These are phyloP conservation scores for Saitozyma sp. DNA, from an alignment of 768 basidiomycete genomes.

Conservation along the genomic window DNA sequence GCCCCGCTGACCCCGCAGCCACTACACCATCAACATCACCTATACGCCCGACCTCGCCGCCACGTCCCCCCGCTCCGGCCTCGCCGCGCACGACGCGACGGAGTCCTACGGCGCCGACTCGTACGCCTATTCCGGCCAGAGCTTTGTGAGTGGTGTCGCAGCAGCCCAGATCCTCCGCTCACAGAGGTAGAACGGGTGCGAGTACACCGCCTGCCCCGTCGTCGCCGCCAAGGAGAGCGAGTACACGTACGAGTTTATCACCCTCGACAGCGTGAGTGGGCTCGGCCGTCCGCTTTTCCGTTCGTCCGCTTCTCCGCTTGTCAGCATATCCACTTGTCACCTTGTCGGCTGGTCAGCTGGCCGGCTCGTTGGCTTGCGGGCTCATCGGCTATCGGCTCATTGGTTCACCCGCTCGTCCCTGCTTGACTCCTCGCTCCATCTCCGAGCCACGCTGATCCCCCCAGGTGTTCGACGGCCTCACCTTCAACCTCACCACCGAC, in stretches of 20 bases:
- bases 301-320: too few species aligned
- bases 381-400: too few species aligned
- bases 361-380: too few species aligned
- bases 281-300: too few species aligned
- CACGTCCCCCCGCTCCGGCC: slow-evolving; percentile 16
- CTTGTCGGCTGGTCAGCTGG: too few species aligned
- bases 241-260: slow-evolving; percentile 19
- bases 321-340: too few species aligned
- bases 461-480: slow-evolving; percentile 4
- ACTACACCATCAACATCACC: slow-evolving; percentile 36
- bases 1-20: slow-evolving; percentile 10
- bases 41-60: slow-evolving; percentile 16
- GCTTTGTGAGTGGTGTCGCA: slow-evolving; percentile 7
- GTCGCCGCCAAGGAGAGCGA: background rate
- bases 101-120: slow-evolving; percentile 5
- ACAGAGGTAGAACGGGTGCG: slow-evolving; percentile 16
- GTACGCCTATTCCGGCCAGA: slow-evolving; percentile 30
- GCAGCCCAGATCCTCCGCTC: background rate
- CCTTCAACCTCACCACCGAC: slow-evolving; percentile 8
- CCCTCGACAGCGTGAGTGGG: slow-evolving; percentile 15
- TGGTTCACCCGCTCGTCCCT: too few species aligned
- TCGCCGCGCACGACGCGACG: slow-evolving; percentile 20
- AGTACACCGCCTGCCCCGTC: slow-evolving; percentile 23
- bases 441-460: background rate
- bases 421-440: background rate